A percentile compares a stretch with the other conserved stretches of the same genome.
Evolutionary conservation across 768 basidiomycete species (phyloP).

Genomic region (Trametes cingulata): DNA sequence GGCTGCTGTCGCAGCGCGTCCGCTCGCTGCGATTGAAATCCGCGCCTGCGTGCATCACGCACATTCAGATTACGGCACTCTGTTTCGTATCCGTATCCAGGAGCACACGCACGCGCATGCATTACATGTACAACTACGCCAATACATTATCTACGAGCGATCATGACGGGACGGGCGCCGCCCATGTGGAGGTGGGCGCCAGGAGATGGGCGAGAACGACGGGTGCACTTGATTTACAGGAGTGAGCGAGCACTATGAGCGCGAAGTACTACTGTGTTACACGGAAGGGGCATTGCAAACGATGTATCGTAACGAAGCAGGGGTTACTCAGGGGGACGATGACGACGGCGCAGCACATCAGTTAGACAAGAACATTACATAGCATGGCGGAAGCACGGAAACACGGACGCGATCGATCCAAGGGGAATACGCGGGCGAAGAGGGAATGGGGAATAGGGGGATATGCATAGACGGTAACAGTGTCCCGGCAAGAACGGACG

Average conservation of each 20-base stretch:
- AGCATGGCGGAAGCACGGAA: constrained; percentile 17
- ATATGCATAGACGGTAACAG: background rate
- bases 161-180: background rate
- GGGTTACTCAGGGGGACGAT: background rate
- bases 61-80: background rate
- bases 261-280: background rate
- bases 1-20: background rate
- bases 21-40: constrained; percentile 4
- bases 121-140: constrained; percentile 8
- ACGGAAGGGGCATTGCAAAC: constrained; percentile 1
- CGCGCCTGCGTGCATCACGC: background rate
- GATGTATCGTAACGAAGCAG: constrained; percentile 3
- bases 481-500: background rate
- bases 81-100: background rate
- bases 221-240: background rate
- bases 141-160: background rate
- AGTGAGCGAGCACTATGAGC: background rate
- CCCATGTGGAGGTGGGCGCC: too few relatives aligned
- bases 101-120: background rate
- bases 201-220: background rate
- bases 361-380: constrained; percentile 14
- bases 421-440: background rate
- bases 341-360: constrained; percentile 16
- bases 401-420: background rate
- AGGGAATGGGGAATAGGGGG: background rate